Conservation (phyloP, 2,329 filamentous ascomycete genomes). For the Colletotrichum magnum region DNA sequence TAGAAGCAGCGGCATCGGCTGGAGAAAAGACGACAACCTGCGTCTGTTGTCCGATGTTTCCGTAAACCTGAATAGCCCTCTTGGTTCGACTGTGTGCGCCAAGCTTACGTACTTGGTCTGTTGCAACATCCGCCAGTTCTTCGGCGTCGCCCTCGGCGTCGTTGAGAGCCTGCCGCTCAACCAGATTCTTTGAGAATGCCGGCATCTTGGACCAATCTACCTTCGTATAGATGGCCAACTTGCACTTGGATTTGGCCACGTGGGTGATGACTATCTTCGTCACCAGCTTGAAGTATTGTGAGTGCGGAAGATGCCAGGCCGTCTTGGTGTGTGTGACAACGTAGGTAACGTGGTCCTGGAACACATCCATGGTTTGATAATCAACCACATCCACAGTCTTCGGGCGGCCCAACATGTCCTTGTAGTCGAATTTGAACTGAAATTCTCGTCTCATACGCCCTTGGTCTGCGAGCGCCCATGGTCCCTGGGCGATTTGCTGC, state of each 20-base stretch:
- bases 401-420: constrained; percentile 74
- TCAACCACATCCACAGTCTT: constrained; percentile 78
- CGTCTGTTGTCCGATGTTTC: constrained; percentile 78
- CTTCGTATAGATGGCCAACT: constrained; percentile 87
- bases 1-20: constrained; percentile 58
- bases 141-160: constrained; percentile 81
- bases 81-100: constrained; percentile 82
- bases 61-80: constrained; percentile 84
- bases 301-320: constrained; percentile 88
- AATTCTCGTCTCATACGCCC: constrained; percentile 84
- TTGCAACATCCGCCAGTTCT: constrained; percentile 81
- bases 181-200: constrained; percentile 70
- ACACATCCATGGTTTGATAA: constrained; percentile 87
- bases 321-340: constrained; percentile 74
- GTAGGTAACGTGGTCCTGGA: constrained; percentile 81
- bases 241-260: constrained; percentile 91
- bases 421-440: constrained; percentile 80
- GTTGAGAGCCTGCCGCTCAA: constrained; percentile 80
- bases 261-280: constrained; percentile 96
- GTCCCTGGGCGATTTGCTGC: constrained; percentile 85
- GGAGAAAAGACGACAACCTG: constrained; percentile 74
- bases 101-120: constrained; percentile 82
- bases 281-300: constrained; percentile 82
- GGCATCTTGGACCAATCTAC: constrained; percentile 87
- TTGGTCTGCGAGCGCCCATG: constrained; percentile 82